phyloP scores from a whole-genome alignment of 441 rosid genomes.

The Capsella rubella region DNA sequence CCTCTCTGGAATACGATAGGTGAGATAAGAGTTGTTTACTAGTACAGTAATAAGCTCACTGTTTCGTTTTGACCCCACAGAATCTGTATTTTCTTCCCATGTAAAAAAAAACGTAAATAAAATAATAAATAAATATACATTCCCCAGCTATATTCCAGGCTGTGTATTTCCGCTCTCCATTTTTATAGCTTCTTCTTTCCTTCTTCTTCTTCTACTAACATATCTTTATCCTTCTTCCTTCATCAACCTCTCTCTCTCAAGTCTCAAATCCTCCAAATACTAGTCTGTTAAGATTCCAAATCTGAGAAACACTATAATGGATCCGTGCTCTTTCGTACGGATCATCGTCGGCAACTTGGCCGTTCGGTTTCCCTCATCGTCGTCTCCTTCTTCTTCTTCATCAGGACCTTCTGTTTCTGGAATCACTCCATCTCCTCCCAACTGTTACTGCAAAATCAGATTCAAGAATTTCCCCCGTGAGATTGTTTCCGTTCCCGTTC shows the following conservation, averaged over 20 bases:
- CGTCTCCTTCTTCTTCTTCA: slow-evolving; percentile 50
- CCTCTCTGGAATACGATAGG: no score
- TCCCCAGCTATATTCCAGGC: slow-evolving; percentile 78
- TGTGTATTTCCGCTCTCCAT: slow-evolving; percentile 46
- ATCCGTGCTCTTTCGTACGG: slow-evolving; percentile 95
- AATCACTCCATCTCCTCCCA: slow-evolving; percentile 54
- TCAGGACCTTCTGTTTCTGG: slow-evolving; percentile 52
- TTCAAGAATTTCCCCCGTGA: slow-evolving; percentile 69
- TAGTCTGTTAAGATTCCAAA: slow-evolving; percentile 1
- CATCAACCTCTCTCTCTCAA: slow-evolving; percentile 31
- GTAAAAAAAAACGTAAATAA: no score
- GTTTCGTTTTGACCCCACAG: no score
- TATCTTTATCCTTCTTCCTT: slow-evolving; percentile 3
- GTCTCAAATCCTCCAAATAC: slow-evolving; percentile 3
- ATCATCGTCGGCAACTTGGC: slow-evolving; percentile 76
- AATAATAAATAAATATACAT: neutral
- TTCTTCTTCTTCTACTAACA: slow-evolving; percentile 25
- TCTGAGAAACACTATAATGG: slow-evolving; percentile 50
- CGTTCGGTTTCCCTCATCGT: slow-evolving; percentile 65
- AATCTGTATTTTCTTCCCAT: neutral
- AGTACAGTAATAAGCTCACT: no score
- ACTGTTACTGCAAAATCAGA: slow-evolving; percentile 80
- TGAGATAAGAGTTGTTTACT: no score
- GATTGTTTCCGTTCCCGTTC: slow-evolving; percentile 53
- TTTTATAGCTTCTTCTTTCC: slow-evolving; percentile 33